These are phyloP conservation scores for Aspergillus persii DNA, from an alignment of 2,329 filamentous ascomycete genomes.

Conservation along the genomic window DNA sequence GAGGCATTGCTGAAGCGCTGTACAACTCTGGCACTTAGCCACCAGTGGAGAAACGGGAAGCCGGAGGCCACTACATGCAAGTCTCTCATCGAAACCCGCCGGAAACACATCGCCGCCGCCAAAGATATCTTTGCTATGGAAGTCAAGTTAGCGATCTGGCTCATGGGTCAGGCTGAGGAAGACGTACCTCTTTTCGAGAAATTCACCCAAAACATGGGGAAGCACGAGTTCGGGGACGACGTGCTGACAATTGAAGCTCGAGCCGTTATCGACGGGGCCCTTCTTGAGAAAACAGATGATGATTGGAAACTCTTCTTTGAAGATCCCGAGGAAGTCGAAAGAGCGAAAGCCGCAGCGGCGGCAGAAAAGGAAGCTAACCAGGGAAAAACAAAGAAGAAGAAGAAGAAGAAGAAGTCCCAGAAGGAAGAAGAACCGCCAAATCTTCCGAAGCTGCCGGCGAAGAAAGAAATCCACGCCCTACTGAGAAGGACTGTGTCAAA, in stretches of 20 bases:
- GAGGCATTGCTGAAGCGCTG: constrained; percentile 54
- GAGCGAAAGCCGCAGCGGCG: not conserved
- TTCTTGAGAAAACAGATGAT: constrained; percentile 13
- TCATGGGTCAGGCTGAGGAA: constrained; percentile 24
- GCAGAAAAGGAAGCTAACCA: not conserved
- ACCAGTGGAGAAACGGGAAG: constrained; percentile 25
- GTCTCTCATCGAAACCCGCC: constrained; percentile 27
- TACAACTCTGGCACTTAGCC: constrained; percentile 35
- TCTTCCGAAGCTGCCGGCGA: constrained; percentile 14
- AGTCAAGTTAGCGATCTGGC: constrained; percentile 30
- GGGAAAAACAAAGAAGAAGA: not conserved
- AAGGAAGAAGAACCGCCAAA: not conserved
- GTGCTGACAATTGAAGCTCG: constrained; percentile 23
- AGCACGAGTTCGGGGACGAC: constrained; percentile 30
- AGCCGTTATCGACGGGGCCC: constrained; percentile 20
- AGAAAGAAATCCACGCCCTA: constrained; percentile 12
- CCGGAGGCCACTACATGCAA: constrained; percentile 32
- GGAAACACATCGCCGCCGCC: constrained; percentile 23
- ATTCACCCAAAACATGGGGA: constrained; percentile 25
- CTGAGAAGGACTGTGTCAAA: constrained; percentile 20
- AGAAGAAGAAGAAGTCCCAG: not conserved
- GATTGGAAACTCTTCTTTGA: constrained; percentile 34
- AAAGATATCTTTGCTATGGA: constrained; percentile 20
- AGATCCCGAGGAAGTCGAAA: not conserved
- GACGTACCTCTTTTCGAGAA: constrained; percentile 27